phyloP scores from a whole-genome alignment of 1,139 yeast species.

The Geotrichum carabidarum region DNA sequence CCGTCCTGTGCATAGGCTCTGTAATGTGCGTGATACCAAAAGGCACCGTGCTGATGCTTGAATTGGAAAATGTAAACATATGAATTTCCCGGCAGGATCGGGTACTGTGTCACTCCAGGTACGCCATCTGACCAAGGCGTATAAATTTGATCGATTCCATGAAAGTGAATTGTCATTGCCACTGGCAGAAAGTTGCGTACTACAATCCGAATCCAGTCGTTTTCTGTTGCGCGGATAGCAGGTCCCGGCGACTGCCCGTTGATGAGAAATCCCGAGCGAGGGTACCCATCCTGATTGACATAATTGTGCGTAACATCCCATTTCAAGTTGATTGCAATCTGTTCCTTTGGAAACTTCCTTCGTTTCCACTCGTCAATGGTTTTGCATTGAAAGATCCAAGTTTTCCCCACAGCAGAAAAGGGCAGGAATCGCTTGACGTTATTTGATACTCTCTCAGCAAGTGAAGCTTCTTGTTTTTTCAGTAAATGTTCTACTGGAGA shows the following conservation, averaged over 20 bases:
- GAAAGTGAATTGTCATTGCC: conserved; percentile 33
- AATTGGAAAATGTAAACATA: conserved; percentile 34
- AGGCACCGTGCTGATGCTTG: conserved; percentile 36
- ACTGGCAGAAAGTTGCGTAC: conserved; percentile 34
- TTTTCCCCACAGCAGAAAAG: too few species aligned
- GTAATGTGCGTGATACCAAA: conserved; percentile 42
- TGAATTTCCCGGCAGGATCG: conserved; percentile 35
- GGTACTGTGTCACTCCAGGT: conserved; percentile 38
- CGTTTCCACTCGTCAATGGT: conserved; percentile 8
- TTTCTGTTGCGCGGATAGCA: conserved; percentile 35
- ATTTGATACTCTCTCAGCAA: too few species aligned
- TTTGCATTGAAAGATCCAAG: too few species aligned
- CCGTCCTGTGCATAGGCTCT: conserved; percentile 41
- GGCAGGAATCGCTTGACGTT: too few species aligned
- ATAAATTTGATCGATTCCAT: conserved; percentile 38
- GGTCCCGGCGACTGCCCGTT: conserved; percentile 42
- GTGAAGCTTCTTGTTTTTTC: background rate
- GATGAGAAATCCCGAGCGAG: conserved; percentile 28
- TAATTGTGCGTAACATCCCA: conserved; percentile 21
- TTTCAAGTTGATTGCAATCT: conserved; percentile 4
- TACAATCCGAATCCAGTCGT: conserved; percentile 37
- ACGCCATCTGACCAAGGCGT: conserved; percentile 42
- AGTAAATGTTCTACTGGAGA: background rate
- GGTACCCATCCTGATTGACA: conserved; percentile 29
- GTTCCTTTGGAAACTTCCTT: background rate